Evolutionary conservation across 352 stramenopile species (phyloP).

Genomic region (Phytophthora lateralis): DNA sequence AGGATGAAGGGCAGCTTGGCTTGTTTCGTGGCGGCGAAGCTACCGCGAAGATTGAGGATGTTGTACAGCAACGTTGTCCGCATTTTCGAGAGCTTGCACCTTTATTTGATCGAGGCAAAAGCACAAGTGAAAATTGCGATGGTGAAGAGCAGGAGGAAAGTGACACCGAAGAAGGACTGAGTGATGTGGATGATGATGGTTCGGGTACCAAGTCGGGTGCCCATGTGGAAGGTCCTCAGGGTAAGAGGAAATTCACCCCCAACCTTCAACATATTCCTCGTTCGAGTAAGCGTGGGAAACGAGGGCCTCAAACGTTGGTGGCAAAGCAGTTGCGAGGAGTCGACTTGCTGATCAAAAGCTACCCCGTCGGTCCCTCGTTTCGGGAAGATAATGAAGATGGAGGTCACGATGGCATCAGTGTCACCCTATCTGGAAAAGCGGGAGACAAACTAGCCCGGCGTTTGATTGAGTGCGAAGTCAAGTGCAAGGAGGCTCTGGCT

Average conservation of each 20-base stretch:
- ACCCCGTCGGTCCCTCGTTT: not conserved
- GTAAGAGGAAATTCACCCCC: not conserved
- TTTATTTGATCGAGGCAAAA: not conserved
- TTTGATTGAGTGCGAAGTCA: not conserved
- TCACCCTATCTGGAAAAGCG: not conserved
- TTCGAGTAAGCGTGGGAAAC: not conserved
- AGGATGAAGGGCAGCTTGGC: not conserved
- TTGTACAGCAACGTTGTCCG: not conserved
- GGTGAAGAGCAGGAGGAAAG: not conserved
- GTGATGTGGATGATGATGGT: not conserved
- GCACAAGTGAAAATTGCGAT: not conserved
- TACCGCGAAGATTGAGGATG: not conserved
- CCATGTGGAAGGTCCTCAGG: too few species aligned
- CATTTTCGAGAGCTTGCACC: not conserved
- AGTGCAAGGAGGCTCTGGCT: not conserved
- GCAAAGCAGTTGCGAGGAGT: not conserved
- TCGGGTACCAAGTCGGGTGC: not conserved
- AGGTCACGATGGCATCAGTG: not conserved
- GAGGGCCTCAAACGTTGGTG: too few species aligned
- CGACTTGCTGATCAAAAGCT: not conserved
- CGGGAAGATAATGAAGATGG: not conserved
- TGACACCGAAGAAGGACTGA: not conserved
- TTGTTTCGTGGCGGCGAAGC: not conserved
- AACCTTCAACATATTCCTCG: not conserved
- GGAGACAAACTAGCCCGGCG: not conserved